phyloP scores from a whole-genome alignment of 257 asterid species.

The Eucommia ulmoides region DNA sequence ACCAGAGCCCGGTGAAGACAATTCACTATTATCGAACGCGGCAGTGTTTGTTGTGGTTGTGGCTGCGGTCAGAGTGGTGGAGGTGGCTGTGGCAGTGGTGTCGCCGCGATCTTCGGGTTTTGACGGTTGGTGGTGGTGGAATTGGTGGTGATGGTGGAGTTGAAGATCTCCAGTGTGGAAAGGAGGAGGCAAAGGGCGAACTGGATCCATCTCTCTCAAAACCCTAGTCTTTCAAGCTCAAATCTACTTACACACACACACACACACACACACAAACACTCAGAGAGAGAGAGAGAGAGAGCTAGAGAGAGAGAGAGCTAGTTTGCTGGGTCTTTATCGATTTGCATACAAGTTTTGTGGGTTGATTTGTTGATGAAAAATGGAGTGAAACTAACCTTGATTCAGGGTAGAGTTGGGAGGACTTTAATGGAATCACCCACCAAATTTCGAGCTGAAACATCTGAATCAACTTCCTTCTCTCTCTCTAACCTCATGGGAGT shows the following conservation, averaged over 20 bases:
- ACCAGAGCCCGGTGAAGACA: neutral
- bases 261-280: too few relatives aligned
- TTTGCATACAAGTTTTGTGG: too few relatives aligned
- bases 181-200: neutral
- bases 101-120: neutral
- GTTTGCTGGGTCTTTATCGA: too few relatives aligned
- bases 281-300: too few relatives aligned
- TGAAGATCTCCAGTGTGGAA: conserved; percentile 3
- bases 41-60: neutral
- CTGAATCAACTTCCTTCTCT: neutral
- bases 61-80: neutral
- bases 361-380: too few relatives aligned
- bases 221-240: too few relatives aligned
- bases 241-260: too few relatives aligned
- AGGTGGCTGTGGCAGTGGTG: neutral
- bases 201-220: neutral
- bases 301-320: too few relatives aligned
- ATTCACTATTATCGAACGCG: conserved; percentile 12
- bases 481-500: neutral
- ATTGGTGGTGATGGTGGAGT: neutral
- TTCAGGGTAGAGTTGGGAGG: too few relatives aligned
- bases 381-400: too few relatives aligned
- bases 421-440: too few relatives aligned
- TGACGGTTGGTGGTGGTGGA: neutral
- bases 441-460: neutral